Evolutionary conservation across 2,329 filamentous ascomycete species (phyloP), one percentile per base, ranked within the genome.

Genomic region (Fusarium heterosporum): DNA sequence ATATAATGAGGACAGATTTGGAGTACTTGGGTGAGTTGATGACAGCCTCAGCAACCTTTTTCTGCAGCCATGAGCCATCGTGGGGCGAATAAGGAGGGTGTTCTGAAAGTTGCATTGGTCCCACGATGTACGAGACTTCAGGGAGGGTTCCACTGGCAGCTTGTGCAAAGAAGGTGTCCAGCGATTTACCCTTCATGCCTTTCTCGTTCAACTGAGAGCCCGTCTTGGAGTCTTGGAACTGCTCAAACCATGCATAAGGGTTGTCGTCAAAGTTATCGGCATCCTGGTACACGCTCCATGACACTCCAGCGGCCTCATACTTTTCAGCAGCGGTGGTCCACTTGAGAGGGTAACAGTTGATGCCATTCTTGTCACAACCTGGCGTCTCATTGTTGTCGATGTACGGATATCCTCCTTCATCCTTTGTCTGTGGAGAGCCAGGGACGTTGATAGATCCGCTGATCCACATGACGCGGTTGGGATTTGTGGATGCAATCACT

Each of bases 401-500:
- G 19, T 61, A 61, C 0, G 58, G 58, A 25, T 69, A 69, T 6
- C 66, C 66, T 3, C 66, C 65, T 3, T 69, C 61, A 13, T 58
- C 51, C 6, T 68, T 55, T 3, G 10, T 45, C 17, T 69, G 66
- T 2, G 66, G 65, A 28, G 65, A 69, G 1, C 84, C 84, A 1
- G 83, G 82, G 1, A 79, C 80, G 61, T 86, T 85, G 61, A 86
- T 81, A 5, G 79, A 82, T 25, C 84, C 84, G 34, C 81, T 83
- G 29, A 82, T 76, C 78, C 84, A 80, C 7, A 78, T 80, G 6
- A 84, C 84, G 50, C 84, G 79, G 66, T 86, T 86, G 4, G 84
- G 83, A 52, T 81, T 83, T 0, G 84, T 86, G 0, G 83, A 79
- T 1, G 83, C 83, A 30, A 86, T 81, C 52, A 84, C 80, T 3